phyloP scores from a whole-genome alignment of 805 yeast genomes.

The Yarrowia osloensis region DNA sequence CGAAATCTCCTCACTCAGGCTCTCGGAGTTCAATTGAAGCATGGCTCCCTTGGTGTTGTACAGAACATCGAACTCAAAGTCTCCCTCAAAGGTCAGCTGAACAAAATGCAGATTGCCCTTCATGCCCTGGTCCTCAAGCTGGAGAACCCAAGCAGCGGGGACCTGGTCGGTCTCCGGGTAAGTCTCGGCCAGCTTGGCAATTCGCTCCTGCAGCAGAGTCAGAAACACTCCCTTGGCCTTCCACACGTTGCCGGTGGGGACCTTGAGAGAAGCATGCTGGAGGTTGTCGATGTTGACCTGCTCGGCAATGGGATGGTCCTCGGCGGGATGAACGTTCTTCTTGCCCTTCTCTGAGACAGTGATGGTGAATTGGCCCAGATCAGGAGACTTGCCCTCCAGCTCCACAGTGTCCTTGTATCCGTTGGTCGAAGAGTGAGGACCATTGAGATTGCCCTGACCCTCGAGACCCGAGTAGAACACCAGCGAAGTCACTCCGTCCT shows the following conservation, averaged over 20 bases:
- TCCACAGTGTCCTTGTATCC: constrained; percentile 40
- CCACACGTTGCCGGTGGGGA: constrained; percentile 77
- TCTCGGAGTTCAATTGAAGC: constrained; percentile 33
- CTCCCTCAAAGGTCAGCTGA: constrained; percentile 74
- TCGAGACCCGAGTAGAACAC: constrained; percentile 81
- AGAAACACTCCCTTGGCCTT: constrained; percentile 72
- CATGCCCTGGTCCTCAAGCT: constrained; percentile 61
- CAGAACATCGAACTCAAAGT: constrained; percentile 70
- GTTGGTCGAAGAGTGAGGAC: constrained; percentile 35
- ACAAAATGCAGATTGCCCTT: constrained; percentile 78
- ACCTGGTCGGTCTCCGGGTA: constrained; percentile 40
- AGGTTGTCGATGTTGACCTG: constrained; percentile 46
- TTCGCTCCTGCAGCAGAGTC: constrained; percentile 67
- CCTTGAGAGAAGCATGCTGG: constrained; percentile 66
- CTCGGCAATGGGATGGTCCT: constrained; percentile 42
- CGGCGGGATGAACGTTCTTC: constrained; percentile 48
- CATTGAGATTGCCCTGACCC: constrained; percentile 49
- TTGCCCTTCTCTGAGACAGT: constrained; percentile 59
- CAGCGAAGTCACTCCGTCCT: constrained; percentile 54
- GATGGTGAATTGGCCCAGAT: constrained; percentile 67
- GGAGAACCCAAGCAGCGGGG: constrained; percentile 50
- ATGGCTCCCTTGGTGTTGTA: constrained; percentile 53
- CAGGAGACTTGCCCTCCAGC: constrained; percentile 58
- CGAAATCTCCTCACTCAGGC: constrained; percentile 40
- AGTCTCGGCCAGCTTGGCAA: constrained; percentile 49